Evolutionary conservation across 306 rosid genomes (phyloP).

Genomic region (Dalbergia cultrata): DNA sequence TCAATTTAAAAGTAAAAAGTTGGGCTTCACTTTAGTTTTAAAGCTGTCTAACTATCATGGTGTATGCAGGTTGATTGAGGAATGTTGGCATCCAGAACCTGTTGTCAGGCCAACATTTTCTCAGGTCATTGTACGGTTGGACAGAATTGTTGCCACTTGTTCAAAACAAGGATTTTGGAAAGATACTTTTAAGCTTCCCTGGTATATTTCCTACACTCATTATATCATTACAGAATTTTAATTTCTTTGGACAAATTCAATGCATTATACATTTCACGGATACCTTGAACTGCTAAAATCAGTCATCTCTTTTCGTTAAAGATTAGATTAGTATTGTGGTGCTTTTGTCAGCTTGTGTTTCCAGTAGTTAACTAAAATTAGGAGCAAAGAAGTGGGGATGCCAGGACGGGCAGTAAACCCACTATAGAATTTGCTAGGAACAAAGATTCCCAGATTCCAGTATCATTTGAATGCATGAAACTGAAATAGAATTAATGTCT

Average conservation of each 20-base stretch:
- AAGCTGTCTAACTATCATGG: slow-evolving; percentile 48
- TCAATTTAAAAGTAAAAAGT: slow-evolving; percentile 35
- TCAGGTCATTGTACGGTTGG: slow-evolving; percentile 80
- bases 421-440: no score
- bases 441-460: slow-evolving; percentile 7
- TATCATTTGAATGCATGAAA: not conserved
- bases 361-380: slow-evolving; percentile 9
- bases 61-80: slow-evolving; percentile 85
- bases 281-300: slow-evolving; percentile 37
- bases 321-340: not conserved
- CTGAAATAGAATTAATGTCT: not conserved
- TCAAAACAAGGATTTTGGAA: slow-evolving; percentile 99
- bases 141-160: slow-evolving; percentile 84
- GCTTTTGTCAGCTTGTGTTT: not conserved
- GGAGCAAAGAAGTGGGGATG: not conserved
- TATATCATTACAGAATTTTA: slow-evolving; percentile 22
- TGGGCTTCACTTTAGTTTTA: slow-evolving; percentile 16
- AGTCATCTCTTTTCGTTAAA: slow-evolving; percentile 2
- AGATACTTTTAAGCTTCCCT: slow-evolving; percentile 96
- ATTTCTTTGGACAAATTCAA: slow-evolving; percentile 34
- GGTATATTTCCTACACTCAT: slow-evolving; percentile 64
- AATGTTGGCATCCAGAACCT: slow-evolving; percentile 92
- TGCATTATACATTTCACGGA: slow-evolving; percentile 9
- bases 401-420: no score
- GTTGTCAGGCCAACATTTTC: slow-evolving; percentile 91